These are phyloP conservation scores for Ascochyta lentis DNA, from an alignment of 2,329 filamentous ascomycete genomes.

Conservation along the genomic window DNA sequence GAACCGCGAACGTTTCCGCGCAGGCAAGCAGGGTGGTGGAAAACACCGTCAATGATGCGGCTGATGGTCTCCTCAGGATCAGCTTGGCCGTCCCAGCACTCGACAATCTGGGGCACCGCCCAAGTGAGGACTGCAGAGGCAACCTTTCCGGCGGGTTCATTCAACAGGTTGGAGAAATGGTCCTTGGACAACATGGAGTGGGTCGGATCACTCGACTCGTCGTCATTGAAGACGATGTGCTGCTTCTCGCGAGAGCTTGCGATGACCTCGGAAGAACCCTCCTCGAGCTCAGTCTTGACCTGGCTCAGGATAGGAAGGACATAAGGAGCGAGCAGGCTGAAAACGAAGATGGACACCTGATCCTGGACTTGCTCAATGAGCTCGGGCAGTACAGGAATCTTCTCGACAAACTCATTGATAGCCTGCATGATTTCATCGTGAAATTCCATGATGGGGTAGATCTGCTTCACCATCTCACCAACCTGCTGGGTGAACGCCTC, in stretches of 20 bases:
- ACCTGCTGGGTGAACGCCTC: conserved; percentile 85
- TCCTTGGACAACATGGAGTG: conserved; percentile 97
- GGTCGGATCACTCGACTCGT: conserved; percentile 79
- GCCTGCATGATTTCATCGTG: conserved; percentile 86
- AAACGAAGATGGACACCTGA: conserved; percentile 87
- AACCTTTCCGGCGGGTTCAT: conserved; percentile 84
- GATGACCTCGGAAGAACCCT: conserved; percentile 86
- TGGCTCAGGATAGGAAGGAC: conserved; percentile 85
- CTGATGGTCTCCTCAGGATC: conserved; percentile 75
- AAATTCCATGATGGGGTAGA: conserved; percentile 89
- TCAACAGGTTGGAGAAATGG: conserved; percentile 88
- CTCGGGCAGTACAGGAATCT: conserved; percentile 84
- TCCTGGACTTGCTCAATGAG: conserved; percentile 86
- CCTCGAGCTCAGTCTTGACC: conserved; percentile 84
- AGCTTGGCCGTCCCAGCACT: conserved; percentile 82
- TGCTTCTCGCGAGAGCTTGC: conserved; percentile 83
- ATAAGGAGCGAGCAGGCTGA: conserved; percentile 88
- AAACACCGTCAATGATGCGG: conserved; percentile 79
- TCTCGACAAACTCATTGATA: conserved; percentile 79
- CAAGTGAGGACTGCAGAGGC: conserved; percentile 81
- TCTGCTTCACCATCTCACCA: conserved; percentile 73
- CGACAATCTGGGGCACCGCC: conserved; percentile 88
- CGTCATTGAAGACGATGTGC: conserved; percentile 83
- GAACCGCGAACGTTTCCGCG: conserved; percentile 69
- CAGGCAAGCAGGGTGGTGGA: conserved; percentile 87